These are phyloP conservation scores for Skeletonema menzelii DNA, from an alignment of 108 stramenopile species.

Conservation along the genomic window DNA sequence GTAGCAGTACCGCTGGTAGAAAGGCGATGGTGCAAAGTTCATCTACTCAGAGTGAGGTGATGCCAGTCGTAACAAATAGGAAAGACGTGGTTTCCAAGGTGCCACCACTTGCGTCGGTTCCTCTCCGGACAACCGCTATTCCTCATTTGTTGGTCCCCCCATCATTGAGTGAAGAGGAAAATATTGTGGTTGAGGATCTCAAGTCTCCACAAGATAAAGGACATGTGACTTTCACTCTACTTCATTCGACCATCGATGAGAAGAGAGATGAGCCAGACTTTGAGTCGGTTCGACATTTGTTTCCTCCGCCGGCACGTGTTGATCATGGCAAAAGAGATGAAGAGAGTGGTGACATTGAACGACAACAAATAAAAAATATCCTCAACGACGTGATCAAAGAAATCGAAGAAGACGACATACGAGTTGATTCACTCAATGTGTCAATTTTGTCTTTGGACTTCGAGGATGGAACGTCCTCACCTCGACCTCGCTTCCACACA, in stretches of 20 bases:
- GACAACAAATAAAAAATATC: neutral
- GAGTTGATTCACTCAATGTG: neutral
- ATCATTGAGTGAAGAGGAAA: neutral
- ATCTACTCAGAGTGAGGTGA: slow-evolving; percentile 4
- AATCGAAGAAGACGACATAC: neutral
- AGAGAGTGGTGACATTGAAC: neutral
- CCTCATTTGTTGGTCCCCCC: neutral
- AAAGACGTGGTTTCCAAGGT: neutral
- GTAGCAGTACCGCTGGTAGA: slow-evolving; percentile 3
- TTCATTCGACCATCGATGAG: neutral
- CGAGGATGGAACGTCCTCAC: neutral
- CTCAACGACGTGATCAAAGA: neutral
- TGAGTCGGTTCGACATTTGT: slow-evolving; percentile 2
- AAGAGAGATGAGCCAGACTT: neutral
- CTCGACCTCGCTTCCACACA: slow-evolving; percentile 7
- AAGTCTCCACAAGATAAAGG: neutral
- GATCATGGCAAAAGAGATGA: neutral
- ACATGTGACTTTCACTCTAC: neutral
- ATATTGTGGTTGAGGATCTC: neutral
- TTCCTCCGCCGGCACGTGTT: neutral
- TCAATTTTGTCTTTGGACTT: neutral
- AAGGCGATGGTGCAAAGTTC: neutral
- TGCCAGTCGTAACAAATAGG: neutral
- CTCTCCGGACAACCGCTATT: neutral
- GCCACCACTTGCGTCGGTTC: neutral